Percentiles rank a stretch among this genome's conserved stretches.
phyloP scores from a whole-genome alignment of 2,329 filamentous ascomycete species.

The Fusarium annulatum region DNA sequence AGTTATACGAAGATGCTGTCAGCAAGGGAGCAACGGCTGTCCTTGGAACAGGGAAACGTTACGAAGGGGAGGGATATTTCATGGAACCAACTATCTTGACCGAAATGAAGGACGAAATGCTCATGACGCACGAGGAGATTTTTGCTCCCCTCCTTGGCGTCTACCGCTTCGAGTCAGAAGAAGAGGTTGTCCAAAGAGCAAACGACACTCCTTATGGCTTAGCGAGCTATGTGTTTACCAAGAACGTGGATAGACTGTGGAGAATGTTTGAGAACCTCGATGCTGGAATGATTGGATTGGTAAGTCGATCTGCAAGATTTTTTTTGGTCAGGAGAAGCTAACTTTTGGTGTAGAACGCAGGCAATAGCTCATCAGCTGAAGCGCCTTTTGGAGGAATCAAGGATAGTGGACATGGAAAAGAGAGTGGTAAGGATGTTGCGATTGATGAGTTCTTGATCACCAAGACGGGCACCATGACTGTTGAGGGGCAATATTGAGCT shows the following conservation, averaged over 20 bases:
- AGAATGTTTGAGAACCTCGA: slow-evolving; percentile 29
- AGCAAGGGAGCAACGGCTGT: neutral
- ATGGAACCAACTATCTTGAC: slow-evolving; percentile 26
- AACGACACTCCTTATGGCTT: slow-evolving; percentile 28
- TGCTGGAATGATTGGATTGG: slow-evolving; percentile 34
- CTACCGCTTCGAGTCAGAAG: slow-evolving; percentile 28
- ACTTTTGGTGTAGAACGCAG: neutral
- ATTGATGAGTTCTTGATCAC: slow-evolving; percentile 58
- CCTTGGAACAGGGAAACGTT: neutral
- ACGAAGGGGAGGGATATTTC: slow-evolving; percentile 1
- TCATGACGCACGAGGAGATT: slow-evolving; percentile 23
- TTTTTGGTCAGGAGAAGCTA: fast-evolving
- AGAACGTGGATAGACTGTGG: slow-evolving; percentile 24
- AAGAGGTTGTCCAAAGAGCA: slow-evolving; percentile 16
- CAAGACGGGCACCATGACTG: slow-evolving; percentile 46
- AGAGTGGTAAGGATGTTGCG: slow-evolving; percentile 55
- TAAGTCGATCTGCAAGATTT: neutral
- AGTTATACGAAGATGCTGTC: slow-evolving; percentile 20
- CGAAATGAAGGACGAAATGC: slow-evolving; percentile 13
- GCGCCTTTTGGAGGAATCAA: slow-evolving; percentile 47
- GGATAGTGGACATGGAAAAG: slow-evolving; percentile 29
- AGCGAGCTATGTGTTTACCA: slow-evolving; percentile 29
- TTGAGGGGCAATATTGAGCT: neutral
- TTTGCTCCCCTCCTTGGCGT: slow-evolving; percentile 27
- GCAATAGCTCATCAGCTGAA: slow-evolving; percentile 50